Evolutionary conservation across 495 filamentous ascomycete genomes (phyloP), one percentile per base, ranked within the genome.

Genomic region (Aspergillus bridgeri): DNA sequence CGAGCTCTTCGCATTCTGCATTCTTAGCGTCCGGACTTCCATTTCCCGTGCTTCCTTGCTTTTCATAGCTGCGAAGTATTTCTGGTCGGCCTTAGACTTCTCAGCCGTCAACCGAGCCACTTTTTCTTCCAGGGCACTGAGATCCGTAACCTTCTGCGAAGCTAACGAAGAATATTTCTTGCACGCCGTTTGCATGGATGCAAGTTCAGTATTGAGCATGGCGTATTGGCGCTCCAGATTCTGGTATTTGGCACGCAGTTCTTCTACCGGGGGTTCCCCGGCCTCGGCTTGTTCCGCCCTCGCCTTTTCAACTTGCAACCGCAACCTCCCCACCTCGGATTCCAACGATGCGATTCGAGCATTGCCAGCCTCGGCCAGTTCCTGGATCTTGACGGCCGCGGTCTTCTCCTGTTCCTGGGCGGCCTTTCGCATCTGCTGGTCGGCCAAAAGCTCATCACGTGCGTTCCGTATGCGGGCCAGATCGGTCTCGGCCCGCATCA

Each of bases 51-150:
- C 84, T 64, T 98, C 94, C 67, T 91, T 96, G 61, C 89, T 86
- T 68, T 96, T 97, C 79, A 96, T 92, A 15, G 91, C 90, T 5
- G 87, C 86, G 66, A 97, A 98, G 68, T 96, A 98, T 71, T 98
- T 98, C 69, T 97, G 92, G 65, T 98, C 92, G 0, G 95, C 95
- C 67, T 96, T 98, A 33, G 85, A 83, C 71, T 98, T 98, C 70
- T 98, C 94, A 0, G 91, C 92, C 3, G 79, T 82, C 9, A 94
- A 75, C 5, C 88, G 75, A 23, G 82, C 79, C 42, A 95, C 76
- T 59, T 86, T 87, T 48, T 97, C 92, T 73, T 98, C 94, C 62
- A 89, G 72, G 3, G 81, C 82, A 6, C 78, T 69, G 51, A 88
- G 82, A 56, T 94, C 91, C 54, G 84, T 79, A 19, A 96, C 84